A percentile compares a stretch with the other conserved stretches of the same genome.
Conservation (phyloP, 257 asterid species). For the Solanum peruvianum region DNA sequence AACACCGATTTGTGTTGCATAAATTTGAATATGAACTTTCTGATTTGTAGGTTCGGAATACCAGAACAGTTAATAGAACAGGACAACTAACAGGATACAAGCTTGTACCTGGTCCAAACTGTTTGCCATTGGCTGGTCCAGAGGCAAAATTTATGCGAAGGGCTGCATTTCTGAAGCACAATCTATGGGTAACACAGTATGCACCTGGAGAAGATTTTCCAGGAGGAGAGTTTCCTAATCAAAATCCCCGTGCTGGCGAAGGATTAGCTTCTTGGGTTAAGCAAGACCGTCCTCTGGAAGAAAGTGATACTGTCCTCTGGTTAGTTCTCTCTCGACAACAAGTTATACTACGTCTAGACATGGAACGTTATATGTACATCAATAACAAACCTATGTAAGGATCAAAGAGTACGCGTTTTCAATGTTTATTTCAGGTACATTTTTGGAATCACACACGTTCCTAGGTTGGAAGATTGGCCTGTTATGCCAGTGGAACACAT, state of each 20-base stretch:
- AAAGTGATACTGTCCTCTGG: conserved; percentile 87
- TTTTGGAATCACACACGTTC: conserved; percentile 91
- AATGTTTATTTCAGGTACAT: conserved; percentile 48
- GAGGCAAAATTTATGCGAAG: conserved; percentile 80
- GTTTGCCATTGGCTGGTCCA: conserved; percentile 77
- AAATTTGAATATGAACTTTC: background rate
- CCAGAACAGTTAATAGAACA: conserved; percentile 70
- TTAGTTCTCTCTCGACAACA: conserved; percentile 6
- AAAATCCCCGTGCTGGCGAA: conserved; percentile 92
- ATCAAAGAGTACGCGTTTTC: background rate
- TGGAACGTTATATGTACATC: background rate
- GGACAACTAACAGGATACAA: conserved; percentile 86
- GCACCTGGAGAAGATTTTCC: conserved; percentile 92
- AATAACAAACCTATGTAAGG: background rate
- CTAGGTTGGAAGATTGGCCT: conserved; percentile 96
- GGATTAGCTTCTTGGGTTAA: conserved; percentile 93
- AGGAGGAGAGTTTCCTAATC: conserved; percentile 97
- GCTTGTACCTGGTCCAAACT: conserved; percentile 85
- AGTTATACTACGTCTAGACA: background rate
- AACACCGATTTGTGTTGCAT: background rate
- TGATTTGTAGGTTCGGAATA: conserved; percentile 54
- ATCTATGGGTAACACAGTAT: conserved; percentile 76
- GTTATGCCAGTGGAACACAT: conserved; percentile 94
- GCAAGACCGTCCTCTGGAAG: conserved; percentile 77
- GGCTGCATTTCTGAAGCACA: conserved; percentile 83